These are phyloP conservation scores for Pseudopithomyces maydicus DNA, from an alignment of 2,329 filamentous ascomycete species.

Conservation along the genomic window DNA sequence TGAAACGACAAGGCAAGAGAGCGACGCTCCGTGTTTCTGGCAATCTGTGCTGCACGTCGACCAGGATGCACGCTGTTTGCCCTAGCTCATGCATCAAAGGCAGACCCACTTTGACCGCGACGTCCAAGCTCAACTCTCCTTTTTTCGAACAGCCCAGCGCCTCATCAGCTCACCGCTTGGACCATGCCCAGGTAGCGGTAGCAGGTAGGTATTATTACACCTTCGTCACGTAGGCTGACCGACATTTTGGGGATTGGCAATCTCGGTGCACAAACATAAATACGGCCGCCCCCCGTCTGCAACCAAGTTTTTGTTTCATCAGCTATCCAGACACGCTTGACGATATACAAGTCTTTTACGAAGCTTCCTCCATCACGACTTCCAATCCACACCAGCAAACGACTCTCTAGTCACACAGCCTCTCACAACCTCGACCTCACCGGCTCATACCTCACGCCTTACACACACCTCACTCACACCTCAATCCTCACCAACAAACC, in stretches of 20 bases:
- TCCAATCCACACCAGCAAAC: constrained; percentile 13
- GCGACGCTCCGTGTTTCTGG: constrained; percentile 43
- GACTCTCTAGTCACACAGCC: constrained; percentile 3
- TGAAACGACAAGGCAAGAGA: constrained; percentile 44
- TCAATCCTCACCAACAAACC: constrained; percentile 12
- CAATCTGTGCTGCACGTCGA: constrained; percentile 37
- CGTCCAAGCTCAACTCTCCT: constrained; percentile 41
- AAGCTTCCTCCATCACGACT: constrained; percentile 14
- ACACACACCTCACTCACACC: too few species aligned
- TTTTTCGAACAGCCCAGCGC: constrained; percentile 46
- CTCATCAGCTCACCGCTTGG: constrained; percentile 47
- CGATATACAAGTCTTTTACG: constrained; percentile 13
- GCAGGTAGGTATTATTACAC: constrained; percentile 41
- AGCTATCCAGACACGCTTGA: constrained; percentile 25
- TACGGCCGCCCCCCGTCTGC: constrained; percentile 38
- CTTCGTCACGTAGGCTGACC: constrained; percentile 48
- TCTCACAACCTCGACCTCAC: constrained; percentile 13
- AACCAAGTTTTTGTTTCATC: constrained; percentile 40
- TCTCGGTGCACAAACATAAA: constrained; percentile 47
- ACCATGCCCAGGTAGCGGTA: constrained; percentile 39
- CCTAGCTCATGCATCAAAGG: constrained; percentile 45
- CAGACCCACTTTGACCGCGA: constrained; percentile 22
- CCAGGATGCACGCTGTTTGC: constrained; percentile 46
- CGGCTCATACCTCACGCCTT: too few species aligned
- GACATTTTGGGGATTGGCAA: constrained; percentile 44